Evolutionary conservation across 768 basidiomycete genomes (phyloP).

Genomic region (Pilatotrama ljubarskyi): DNA sequence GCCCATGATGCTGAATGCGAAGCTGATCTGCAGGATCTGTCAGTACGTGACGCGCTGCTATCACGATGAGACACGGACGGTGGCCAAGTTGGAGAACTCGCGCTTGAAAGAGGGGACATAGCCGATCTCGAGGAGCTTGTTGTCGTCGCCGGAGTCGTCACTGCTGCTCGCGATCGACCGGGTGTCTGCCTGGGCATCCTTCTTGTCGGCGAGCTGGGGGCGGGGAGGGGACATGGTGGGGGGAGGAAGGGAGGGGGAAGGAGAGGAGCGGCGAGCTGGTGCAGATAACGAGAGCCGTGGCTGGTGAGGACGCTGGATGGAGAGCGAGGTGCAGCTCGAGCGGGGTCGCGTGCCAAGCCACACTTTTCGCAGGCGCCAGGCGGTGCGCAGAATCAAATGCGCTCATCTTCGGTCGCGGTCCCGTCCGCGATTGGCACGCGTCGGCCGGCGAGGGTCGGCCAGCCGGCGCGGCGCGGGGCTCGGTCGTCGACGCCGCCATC

Average conservation of each 20-base stretch:
- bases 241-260: constrained; percentile 11
- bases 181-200: constrained; percentile 15
- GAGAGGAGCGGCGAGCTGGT: constrained; percentile 5
- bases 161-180: constrained; percentile 31
- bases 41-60: neutral
- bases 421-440: neutral
- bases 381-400: neutral
- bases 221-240: constrained; percentile 18
- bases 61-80: constrained; percentile 42
- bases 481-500: neutral
- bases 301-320: neutral
- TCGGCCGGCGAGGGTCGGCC: neutral
- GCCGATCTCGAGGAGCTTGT: constrained; percentile 62
- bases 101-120: constrained; percentile 81
- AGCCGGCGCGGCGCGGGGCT: neutral
- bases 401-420: neutral
- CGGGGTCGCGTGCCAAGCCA: constrained; percentile 17
- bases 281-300: constrained; percentile 17
- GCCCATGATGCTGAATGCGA: constrained; percentile 82
- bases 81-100: constrained; percentile 84
- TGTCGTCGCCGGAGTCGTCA: constrained; percentile 52
- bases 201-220: constrained; percentile 10
- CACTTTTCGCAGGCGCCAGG: constrained; percentile 5
- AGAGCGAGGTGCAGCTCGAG: neutral
- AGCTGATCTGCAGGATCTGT: constrained; percentile 53